These are phyloP conservation scores for Saraca asoca DNA, from an alignment of 331 rosid species.

Conservation along the genomic window DNA sequence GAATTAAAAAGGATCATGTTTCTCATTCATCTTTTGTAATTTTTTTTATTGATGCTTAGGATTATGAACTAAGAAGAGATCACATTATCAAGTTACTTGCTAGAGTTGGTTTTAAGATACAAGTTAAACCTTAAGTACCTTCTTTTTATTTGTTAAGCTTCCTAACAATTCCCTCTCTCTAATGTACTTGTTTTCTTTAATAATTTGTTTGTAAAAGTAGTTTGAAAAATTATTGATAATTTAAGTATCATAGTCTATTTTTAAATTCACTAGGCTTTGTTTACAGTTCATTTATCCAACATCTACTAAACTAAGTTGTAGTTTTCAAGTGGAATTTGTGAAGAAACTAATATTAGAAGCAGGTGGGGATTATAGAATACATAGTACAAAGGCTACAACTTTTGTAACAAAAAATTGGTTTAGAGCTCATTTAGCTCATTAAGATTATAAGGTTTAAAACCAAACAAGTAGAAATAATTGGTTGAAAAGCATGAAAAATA, in stretches of 20 bases:
- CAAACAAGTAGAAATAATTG: too few relatives aligned
- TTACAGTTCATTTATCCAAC: slow-evolving; percentile 8
- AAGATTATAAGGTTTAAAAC: too few relatives aligned
- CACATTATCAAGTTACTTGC: slow-evolving; percentile 56
- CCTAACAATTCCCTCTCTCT: slow-evolving; percentile 61
- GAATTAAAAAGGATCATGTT: neutral
- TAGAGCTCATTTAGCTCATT: too few relatives aligned
- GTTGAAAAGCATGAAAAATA: too few relatives aligned
- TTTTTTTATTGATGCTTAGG: slow-evolving; percentile 48
- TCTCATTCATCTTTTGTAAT: slow-evolving; percentile 11
- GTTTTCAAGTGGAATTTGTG: slow-evolving; percentile 71
- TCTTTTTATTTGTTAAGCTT: slow-evolving; percentile 77
- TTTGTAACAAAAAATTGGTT: too few relatives aligned
- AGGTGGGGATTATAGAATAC: too few relatives aligned
- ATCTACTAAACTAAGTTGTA: neutral
- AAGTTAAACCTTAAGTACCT: slow-evolving; percentile 78
- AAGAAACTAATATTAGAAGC: slow-evolving; percentile 65
- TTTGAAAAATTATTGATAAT: neutral
- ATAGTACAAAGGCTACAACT: too few relatives aligned
- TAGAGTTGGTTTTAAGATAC: slow-evolving; percentile 65
- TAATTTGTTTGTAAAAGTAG: slow-evolving; percentile 14
- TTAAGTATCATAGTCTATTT: neutral
- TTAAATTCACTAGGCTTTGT: neutral
- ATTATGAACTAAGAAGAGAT: slow-evolving; percentile 74
- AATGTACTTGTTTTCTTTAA: slow-evolving; percentile 54